A percentile compares a stretch with the other conserved stretches of the same genome.
Evolutionary conservation across 441 rosid genomes (phyloP).

Genomic region (Gossypium schwendimanii): DNA sequence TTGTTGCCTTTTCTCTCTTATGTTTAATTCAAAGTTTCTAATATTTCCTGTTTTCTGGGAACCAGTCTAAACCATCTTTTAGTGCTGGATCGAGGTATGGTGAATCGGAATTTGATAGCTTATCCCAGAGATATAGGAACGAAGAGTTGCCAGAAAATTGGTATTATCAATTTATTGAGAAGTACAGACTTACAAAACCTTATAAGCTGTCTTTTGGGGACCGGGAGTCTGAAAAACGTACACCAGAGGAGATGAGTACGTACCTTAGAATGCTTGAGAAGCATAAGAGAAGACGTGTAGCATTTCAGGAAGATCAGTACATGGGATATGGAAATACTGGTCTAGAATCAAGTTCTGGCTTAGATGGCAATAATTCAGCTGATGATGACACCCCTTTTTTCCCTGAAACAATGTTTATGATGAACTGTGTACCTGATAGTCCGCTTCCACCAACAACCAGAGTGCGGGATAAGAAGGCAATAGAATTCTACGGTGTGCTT

Average conservation of each 20-base stretch:
- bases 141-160: slow-evolving; percentile 82
- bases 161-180: slow-evolving; percentile 71
- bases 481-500: slow-evolving; percentile 59
- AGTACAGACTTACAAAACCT: slow-evolving; percentile 46
- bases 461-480: slow-evolving; percentile 32
- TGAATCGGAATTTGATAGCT: slow-evolving; percentile 48
- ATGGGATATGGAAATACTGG: slow-evolving; percentile 24
- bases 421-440: slow-evolving; percentile 77
- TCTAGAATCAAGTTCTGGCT: slow-evolving; percentile 36
- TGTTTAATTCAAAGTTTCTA: not conserved
- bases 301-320: slow-evolving; percentile 41
- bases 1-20: not conserved
- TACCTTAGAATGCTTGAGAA: slow-evolving; percentile 49
- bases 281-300: slow-evolving; percentile 66
- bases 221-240: slow-evolving; percentile 58
- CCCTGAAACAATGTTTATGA: slow-evolving; percentile 68
- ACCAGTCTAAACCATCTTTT: slow-evolving; percentile 39
- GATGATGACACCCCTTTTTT: slow-evolving; percentile 57
- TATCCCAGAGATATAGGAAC: slow-evolving; percentile 52
- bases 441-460: slow-evolving; percentile 44
- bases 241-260: slow-evolving; percentile 64
- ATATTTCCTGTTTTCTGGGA: slow-evolving; percentile 27
- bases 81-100: slow-evolving; percentile 37
- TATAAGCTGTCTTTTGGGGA: slow-evolving; percentile 46
- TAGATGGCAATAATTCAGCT: slow-evolving; percentile 34